A percentile compares a stretch with the other conserved stretches of the same genome.
Evolutionary conservation across 306 rosid species (phyloP).

Genomic region (Hippophae rhamnoides): DNA sequence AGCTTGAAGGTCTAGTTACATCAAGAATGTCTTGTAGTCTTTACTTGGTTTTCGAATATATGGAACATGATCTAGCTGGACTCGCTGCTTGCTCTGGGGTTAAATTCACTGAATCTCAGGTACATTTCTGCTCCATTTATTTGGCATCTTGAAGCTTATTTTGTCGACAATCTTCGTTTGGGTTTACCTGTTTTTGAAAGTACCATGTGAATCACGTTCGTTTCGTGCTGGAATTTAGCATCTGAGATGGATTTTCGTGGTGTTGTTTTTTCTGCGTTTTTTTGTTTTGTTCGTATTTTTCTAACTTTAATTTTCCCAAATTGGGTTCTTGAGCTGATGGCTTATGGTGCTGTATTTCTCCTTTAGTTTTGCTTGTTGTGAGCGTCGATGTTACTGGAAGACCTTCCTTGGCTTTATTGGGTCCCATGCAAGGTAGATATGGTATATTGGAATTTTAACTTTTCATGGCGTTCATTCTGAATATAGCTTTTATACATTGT

Average conservation of each 20-base stretch:
- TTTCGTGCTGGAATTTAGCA: conserved; percentile 7
- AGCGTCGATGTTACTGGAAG: conserved; percentile 27
- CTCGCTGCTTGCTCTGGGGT: conserved; percentile 73
- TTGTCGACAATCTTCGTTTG: conserved; percentile 2
- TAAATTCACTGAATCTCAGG: conserved; percentile 92
- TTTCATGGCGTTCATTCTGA: conserved; percentile 12
- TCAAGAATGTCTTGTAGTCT: conserved; percentile 98
- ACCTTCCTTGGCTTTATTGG: conserved; percentile 35
- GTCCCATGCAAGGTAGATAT: conserved; percentile 25
- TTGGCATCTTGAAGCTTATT: background rate
- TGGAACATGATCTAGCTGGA: conserved; percentile 99
- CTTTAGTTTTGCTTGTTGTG: conserved; percentile 21
- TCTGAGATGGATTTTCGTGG: conserved; percentile 9
- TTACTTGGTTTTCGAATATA: conserved; percentile 85
- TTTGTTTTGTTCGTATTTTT: conserved; percentile 1
- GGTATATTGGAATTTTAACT: conserved; percentile 14
- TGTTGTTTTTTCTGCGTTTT: conserved; percentile 8
- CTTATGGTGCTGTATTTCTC: conserved; percentile 13
- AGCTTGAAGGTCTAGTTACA: conserved; percentile 92
- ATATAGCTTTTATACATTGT: conserved; percentile 18
- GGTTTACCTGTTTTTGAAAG: conserved; percentile 8
- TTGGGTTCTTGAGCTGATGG: conserved; percentile 4
- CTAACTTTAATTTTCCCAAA: conserved; percentile 2
- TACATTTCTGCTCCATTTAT: conserved; percentile 14
- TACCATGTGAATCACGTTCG: conserved; percentile 4